Percentiles rank a stretch among this genome's conserved stretches.
phyloP scores from a whole-genome alignment of 192 early-diverging fungal species.

The Podochytrium sp. region DNA sequence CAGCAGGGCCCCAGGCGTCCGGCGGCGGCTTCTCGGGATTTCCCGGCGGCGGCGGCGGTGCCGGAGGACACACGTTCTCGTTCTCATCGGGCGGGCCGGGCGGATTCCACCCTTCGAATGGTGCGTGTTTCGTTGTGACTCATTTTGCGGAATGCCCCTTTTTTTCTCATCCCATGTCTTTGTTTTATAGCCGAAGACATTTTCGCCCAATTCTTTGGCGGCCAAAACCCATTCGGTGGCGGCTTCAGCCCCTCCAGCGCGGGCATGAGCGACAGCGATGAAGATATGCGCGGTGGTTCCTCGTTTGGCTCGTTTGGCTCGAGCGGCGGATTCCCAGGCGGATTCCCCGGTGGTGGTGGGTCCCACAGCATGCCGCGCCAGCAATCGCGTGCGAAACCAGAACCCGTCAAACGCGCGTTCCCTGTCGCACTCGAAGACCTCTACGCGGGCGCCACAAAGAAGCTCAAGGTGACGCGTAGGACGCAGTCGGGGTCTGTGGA shows the following conservation, averaged over 20 bases:
- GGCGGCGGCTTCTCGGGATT: conserved; percentile 59
- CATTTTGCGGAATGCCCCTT: no score
- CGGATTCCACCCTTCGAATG: conserved; percentile 24
- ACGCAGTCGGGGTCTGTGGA: conserved; percentile 46
- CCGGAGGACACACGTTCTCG: no score
- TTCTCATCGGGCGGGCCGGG: conserved; percentile 34
- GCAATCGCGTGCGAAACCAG: conserved; percentile 17
- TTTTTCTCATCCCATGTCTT: background rate
- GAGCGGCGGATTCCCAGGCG: conserved; percentile 55
- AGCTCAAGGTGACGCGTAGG: conserved; percentile 88
- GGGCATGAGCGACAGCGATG: conserved; percentile 48
- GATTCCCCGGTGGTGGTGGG: conserved; percentile 37
- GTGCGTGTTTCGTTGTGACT: conserved; percentile 26
- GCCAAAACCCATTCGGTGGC: conserved; percentile 49
- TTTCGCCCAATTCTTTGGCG: conserved; percentile 86
- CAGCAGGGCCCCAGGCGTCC: conserved; percentile 61
- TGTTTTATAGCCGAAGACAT: conserved; percentile 80
- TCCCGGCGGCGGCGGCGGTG: conserved; percentile 54
- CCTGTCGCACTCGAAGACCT: conserved; percentile 89
- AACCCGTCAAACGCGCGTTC: conserved; percentile 66
- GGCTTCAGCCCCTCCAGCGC: conserved; percentile 51
- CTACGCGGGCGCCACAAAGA: conserved; percentile 86
- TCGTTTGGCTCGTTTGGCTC: conserved; percentile 38
- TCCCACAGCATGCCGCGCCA: conserved; percentile 28
- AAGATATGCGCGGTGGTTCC: conserved; percentile 45